Evolutionary conservation across 2,329 filamentous ascomycete genomes (phyloP).

Genomic region (Monilinia aucupariae): DNA sequence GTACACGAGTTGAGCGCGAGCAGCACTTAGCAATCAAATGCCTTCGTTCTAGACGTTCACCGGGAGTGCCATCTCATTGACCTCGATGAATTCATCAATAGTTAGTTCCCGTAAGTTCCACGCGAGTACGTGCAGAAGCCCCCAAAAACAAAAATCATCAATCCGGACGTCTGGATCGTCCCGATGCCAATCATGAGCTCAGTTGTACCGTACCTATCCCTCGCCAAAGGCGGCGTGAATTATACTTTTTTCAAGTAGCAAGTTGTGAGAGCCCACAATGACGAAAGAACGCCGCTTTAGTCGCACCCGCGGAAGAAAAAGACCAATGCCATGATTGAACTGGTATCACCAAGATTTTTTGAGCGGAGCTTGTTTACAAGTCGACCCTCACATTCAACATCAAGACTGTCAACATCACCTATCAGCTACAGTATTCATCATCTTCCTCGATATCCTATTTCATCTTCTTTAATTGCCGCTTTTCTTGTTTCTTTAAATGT

Average conservation of each 20-base stretch:
- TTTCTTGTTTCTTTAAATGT: constrained; percentile 28
- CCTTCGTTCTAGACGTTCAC: no score
- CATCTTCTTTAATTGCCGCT: constrained; percentile 25
- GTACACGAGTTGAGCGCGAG: no score
- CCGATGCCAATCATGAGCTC: no score
- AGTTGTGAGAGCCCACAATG: constrained; percentile 5
- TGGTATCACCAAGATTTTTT: constrained; percentile 21
- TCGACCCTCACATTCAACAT: constrained; percentile 16
- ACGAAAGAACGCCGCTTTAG: constrained; percentile 17
- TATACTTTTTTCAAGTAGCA: background rate
- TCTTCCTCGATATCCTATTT: constrained; percentile 19
- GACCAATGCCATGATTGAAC: constrained; percentile 7
- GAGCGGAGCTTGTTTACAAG: constrained; percentile 7
- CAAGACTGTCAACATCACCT: constrained; percentile 19
- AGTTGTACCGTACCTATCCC: background rate
- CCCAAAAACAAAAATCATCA: no score
- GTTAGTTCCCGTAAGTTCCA: no score
- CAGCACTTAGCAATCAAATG: no score
- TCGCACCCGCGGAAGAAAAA: background rate
- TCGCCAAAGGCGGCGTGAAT: constrained; percentile 12
- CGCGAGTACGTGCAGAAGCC: no score
- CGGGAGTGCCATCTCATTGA: no score
- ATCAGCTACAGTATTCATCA: constrained; percentile 24
- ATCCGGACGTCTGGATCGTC: no score
- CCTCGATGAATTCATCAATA: no score